phyloP scores from a whole-genome alignment of 2,329 filamentous ascomycete species.

The Geosmithia flava region DNA sequence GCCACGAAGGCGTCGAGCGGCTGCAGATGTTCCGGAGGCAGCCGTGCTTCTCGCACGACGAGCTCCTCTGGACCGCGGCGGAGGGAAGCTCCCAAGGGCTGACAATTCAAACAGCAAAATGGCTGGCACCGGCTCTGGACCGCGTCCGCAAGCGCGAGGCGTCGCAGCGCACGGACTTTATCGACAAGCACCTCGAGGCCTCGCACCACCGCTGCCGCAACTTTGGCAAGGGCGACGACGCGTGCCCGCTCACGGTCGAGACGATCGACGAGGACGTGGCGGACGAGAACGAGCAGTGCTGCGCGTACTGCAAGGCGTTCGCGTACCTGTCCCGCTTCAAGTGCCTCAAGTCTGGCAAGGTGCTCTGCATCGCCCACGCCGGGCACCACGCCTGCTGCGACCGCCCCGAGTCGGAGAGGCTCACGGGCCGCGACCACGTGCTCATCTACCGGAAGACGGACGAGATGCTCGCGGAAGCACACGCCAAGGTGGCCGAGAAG shows the following conservation, averaged over 20 bases:
- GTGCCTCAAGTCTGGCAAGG: conserved; percentile 70
- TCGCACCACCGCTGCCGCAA: conserved; percentile 38
- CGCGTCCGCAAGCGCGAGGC: conserved; percentile 66
- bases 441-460: conserved; percentile 69
- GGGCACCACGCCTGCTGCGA: conserved; percentile 74
- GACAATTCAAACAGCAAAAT: conserved; percentile 83
- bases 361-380: conserved; percentile 72
- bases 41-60: conserved; percentile 95
- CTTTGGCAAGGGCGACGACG: conserved; percentile 26
- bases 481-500: conserved; percentile 74
- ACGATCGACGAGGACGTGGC: conserved; percentile 63
- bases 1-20: conserved; percentile 73
- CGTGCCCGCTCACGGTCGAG: conserved; percentile 49
- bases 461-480: conserved; percentile 51
- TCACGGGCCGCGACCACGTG: conserved; percentile 56
- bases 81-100: conserved; percentile 55
- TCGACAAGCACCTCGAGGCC: conserved; percentile 48
- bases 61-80: conserved; percentile 82
- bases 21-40: conserved; percentile 81
- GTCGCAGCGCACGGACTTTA: conserved; percentile 54
- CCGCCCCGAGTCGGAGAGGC: conserved; percentile 51
- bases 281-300: conserved; percentile 93
- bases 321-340: conserved; percentile 84
- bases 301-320: conserved; percentile 83
- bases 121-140: conserved; percentile 79